Evolutionary conservation across 805 yeast genomes (phyloP), one percentile per base, ranked within the genome.

Genomic region (Martiniozyma abietophila): DNA sequence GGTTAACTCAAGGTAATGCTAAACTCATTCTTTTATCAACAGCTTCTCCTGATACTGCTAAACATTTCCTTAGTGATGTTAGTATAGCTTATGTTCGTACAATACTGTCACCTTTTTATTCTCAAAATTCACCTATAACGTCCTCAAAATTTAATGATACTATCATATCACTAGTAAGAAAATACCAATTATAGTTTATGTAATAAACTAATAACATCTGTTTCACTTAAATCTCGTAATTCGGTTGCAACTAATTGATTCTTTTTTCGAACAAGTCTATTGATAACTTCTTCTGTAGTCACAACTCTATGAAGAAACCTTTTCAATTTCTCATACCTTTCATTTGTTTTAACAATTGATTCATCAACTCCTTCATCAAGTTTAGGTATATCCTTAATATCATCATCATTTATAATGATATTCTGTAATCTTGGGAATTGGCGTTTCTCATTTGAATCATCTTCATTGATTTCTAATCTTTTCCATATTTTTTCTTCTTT

Each of bases 31-130:
- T 80, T 3, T 84, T 80, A 44, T 81, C 78, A 38, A 52, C 67
- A 16, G 62, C 62, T 32, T 65, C 71, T 42, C 49, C 46, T 15
- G 96, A 89, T 44, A 86, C 76, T 44, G 64, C 78, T 9, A 74
- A 78, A 44, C 89, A 80, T 51, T 88, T 92, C 51, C 83, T 88
- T 53, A 66, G 69, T 27, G 97, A 88, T 42, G 69, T 82, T 7
- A 83, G 86, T 57, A 97, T 89, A 47, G 61, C 89, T 32, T 92
- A 89, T 48, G 85, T 83, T 16, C 89, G 88, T 59, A 74, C 86
- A 8, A 53, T 83, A 30, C 63, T 89, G 64, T 82, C 79, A 44
- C 97, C 98, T 1, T 92, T 92, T 52, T 89, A 88, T 53, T 64
- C 70, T 30, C 69, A 75, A 26, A 81, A 83, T 49, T 81, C 78